These are phyloP conservation scores for Pythium dissotocum DNA, from an alignment of 352 stramenopile genomes.

Conservation along the genomic window DNA sequence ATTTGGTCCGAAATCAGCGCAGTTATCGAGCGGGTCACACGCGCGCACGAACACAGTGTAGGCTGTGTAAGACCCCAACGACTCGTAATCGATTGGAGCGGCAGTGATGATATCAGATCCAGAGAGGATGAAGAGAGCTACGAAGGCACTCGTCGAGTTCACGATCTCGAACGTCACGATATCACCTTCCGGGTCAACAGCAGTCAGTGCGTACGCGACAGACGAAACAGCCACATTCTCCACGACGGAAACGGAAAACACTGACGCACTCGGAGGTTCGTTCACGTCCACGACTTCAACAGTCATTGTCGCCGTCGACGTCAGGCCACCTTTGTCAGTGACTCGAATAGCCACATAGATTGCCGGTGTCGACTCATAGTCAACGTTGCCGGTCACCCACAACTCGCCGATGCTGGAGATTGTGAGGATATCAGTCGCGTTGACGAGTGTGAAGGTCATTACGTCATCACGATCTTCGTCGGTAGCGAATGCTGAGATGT, in stretches of 20 bases:
- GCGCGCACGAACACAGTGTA: conserved; percentile 34
- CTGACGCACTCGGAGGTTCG: conserved; percentile 32
- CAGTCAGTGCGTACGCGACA: conserved; percentile 27
- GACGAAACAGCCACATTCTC: conserved; percentile 43
- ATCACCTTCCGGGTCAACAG: conserved; percentile 46
- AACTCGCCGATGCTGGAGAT: conserved; percentile 14
- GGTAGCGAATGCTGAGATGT: conserved; percentile 37
- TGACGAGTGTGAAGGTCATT: conserved; percentile 37
- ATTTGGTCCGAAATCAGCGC: conserved; percentile 42
- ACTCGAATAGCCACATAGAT: conserved; percentile 24
- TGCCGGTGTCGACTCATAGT: conserved; percentile 25
- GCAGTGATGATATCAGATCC: conserved; percentile 7
- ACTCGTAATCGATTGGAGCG: conserved; percentile 29
- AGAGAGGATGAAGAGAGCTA: conserved; percentile 15
- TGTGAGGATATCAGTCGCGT: conserved; percentile 18
- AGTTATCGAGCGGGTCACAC: conserved; percentile 48
- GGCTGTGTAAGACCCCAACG: conserved; percentile 13
- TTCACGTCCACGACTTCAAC: conserved; percentile 53
- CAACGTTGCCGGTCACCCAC: conserved; percentile 26
- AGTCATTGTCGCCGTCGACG: conserved; percentile 27
- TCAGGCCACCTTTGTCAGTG: conserved; percentile 31
- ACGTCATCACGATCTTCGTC: conserved; percentile 47
- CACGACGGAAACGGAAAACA: conserved; percentile 31
- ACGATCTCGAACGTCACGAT: conserved; percentile 21
- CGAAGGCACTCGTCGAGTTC: conserved; percentile 23